Conservation (phyloP, 345 rosid species). For the Camelina neglecta region DNA sequence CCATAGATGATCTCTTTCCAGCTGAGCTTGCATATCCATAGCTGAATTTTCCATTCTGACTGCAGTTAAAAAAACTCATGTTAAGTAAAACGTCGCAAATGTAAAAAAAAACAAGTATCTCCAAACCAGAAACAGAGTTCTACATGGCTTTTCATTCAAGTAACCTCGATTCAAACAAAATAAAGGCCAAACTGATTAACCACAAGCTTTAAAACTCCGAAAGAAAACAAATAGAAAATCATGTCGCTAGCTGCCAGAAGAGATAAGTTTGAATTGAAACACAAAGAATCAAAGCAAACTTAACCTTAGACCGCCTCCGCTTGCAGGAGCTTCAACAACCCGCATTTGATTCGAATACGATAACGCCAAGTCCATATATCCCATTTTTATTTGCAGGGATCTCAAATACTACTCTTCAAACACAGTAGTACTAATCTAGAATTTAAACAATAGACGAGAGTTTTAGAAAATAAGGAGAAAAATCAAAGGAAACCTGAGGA, state of each 20-base stretch:
- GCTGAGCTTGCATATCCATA: constrained; percentile 98
- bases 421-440: background rate
- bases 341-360: constrained; percentile 38
- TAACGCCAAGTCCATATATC: constrained; percentile 35
- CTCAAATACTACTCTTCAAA: background rate
- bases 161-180: constrained; percentile 23
- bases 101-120: background rate
- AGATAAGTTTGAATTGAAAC: background rate
- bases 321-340: constrained; percentile 67
- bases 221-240: background rate
- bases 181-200: background rate
- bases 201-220: background rate
- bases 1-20: constrained; percentile 97
- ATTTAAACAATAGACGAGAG: background rate
- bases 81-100: background rate
- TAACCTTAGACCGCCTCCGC: constrained; percentile 96
- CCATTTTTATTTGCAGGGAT: constrained; percentile 27
- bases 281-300: background rate
- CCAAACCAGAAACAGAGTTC: background rate
- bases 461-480: background rate
- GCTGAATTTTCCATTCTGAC: constrained; percentile 94
- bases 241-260: background rate
- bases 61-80: constrained; percentile 40
- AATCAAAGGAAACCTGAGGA: constrained; percentile 11
- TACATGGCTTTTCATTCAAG: background rate